Evolutionary conservation across 495 filamentous ascomycete genomes (phyloP).

Genomic region (Sordaria brevicollis): DNA sequence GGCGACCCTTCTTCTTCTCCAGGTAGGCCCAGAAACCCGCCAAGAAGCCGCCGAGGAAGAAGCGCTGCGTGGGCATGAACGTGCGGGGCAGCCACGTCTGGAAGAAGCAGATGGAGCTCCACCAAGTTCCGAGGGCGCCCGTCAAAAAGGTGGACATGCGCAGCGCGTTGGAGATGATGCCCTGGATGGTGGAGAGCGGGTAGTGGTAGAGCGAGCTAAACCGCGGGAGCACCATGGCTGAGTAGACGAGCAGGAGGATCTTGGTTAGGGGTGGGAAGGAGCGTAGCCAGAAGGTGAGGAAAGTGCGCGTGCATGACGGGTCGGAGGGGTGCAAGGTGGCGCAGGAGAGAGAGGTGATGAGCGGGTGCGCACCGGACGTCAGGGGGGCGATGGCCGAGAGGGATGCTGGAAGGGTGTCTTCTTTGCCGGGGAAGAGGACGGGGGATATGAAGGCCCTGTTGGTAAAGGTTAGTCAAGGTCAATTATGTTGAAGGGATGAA

Average conservation of each 20-base stretch:
- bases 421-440: slow-evolving; percentile 66
- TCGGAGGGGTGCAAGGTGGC: slow-evolving; percentile 83
- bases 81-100: slow-evolving; percentile 63
- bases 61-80: slow-evolving; percentile 68
- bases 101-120: slow-evolving; percentile 83
- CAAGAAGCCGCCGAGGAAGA: slow-evolving; percentile 78
- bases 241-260: slow-evolving; percentile 61
- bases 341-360: slow-evolving; percentile 73
- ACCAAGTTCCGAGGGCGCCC: slow-evolving; percentile 65
- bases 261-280: slow-evolving; percentile 70
- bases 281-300: slow-evolving; percentile 69
- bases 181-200: slow-evolving; percentile 55
- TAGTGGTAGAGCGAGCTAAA: slow-evolving; percentile 53
- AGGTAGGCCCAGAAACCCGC: slow-evolving; percentile 77
- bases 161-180: slow-evolving; percentile 51
- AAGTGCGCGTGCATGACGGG: slow-evolving; percentile 77
- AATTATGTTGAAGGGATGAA: background rate
- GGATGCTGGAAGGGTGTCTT: slow-evolving; percentile 51
- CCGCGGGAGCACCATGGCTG: slow-evolving; percentile 53
- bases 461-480: slow-evolving; percentile 31
- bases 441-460: slow-evolving; percentile 59
- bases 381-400: slow-evolving; percentile 65
- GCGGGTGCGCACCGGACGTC: slow-evolving; percentile 72
- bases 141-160: slow-evolving; percentile 65
- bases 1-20: slow-evolving; percentile 47